A percentile compares a stretch with the other conserved stretches of the same genome.
Conservation (phyloP, 495 filamentous ascomycete species). For the Penicillium bovifimosum region DNA sequence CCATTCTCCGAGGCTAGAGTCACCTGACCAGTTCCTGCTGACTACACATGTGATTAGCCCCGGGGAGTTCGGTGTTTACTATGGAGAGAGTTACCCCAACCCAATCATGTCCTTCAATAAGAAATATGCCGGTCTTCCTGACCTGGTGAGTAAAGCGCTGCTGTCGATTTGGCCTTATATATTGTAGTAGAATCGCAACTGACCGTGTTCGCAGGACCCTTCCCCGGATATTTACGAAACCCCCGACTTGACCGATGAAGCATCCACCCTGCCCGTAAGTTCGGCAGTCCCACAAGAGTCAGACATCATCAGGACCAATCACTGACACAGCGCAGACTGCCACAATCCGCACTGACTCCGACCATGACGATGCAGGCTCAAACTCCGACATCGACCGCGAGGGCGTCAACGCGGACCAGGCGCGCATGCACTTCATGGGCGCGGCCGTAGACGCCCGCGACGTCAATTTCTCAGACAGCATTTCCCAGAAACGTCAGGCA, state of each 20-base stretch:
- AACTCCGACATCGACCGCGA: conserved; percentile 67
- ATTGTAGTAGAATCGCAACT: background rate
- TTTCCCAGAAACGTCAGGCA: conserved; percentile 69
- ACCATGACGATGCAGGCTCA: conserved; percentile 48
- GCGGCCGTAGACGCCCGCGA: conserved; percentile 67
- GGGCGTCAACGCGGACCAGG: conserved; percentile 66
- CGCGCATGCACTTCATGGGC: conserved; percentile 72
- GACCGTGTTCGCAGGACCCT: conserved; percentile 55
- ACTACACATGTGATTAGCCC: conserved; percentile 4
- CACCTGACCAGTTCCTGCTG: conserved; percentile 18
- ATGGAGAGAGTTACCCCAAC: conserved; percentile 5
- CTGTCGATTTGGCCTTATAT: background rate
- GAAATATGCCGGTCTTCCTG: conserved; percentile 83
- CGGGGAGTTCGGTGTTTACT: conserved; percentile 4
- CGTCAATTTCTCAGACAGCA: conserved; percentile 77
- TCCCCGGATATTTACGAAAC: conserved; percentile 95
- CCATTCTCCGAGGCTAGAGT: conserved; percentile 20
- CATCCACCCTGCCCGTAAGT: conserved; percentile 70
- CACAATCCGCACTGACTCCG: conserved; percentile 60
- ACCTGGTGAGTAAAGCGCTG: conserved; percentile 59
- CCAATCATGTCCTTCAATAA: conserved; percentile 45
- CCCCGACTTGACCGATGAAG: conserved; percentile 82
- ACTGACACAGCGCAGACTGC: conserved; percentile 46
- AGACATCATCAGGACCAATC: conserved; percentile 7
- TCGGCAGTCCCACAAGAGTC: conserved; percentile 6